Conservation (phyloP, 805 yeast genomes). For the Metschnikowia peoriensis region DNA sequence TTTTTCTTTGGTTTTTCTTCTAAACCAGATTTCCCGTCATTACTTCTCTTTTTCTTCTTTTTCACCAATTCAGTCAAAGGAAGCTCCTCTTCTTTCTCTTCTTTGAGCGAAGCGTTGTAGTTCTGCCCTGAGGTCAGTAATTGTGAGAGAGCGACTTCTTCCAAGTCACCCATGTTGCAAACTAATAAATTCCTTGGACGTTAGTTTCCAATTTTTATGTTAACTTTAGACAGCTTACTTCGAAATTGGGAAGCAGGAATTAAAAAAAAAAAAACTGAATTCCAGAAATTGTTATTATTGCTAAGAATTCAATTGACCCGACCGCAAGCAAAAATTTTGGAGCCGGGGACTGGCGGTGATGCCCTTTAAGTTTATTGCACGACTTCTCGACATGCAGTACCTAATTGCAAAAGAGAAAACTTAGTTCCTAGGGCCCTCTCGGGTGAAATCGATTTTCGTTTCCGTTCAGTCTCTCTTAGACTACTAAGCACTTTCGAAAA, state of each 20-base stretch:
- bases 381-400: slow-evolving; percentile 1
- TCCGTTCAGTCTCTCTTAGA: too few relatives aligned
- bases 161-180: slow-evolving; percentile 27
- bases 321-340: neutral
- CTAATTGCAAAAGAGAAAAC: neutral
- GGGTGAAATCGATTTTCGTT: neutral
- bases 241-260: too few relatives aligned
- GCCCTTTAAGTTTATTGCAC: slow-evolving; percentile 10
- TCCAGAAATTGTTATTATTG: neutral
- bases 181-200: neutral
- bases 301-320: neutral
- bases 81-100: slow-evolving; percentile 1
- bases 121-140: slow-evolving; percentile 2
- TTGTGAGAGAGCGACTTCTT: slow-evolving; percentile 23
- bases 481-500: too few relatives aligned
- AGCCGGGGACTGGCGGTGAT: neutral
- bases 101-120: neutral
- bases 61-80: slow-evolving; percentile 5
- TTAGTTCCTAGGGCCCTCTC: neutral
- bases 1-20: slow-evolving; percentile 1
- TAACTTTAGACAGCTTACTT: too few relatives aligned
- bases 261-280: neutral
- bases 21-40: neutral
- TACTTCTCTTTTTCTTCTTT: slow-evolving; percentile 1
- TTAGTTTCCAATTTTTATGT: too few relatives aligned